Conservation (phyloP, 345 rosid genomes). For the Odontarrhena argentea region DNA sequence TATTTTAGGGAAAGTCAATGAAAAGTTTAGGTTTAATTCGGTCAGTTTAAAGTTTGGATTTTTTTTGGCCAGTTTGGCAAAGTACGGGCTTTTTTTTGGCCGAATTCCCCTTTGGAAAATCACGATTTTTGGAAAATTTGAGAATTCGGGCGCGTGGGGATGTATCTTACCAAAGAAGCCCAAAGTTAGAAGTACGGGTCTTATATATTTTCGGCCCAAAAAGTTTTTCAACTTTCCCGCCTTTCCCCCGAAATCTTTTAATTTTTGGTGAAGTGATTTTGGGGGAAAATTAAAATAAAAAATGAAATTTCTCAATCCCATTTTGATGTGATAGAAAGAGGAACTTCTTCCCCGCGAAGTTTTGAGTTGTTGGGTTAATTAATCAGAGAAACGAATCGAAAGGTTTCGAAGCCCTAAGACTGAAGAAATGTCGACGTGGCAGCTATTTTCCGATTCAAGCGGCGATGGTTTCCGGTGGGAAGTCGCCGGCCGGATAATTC, state of each 20-base stretch:
- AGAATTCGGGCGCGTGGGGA: no score
- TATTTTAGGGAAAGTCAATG: no score
- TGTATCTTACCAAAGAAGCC: background rate
- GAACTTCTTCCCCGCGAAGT: background rate
- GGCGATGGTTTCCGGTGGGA: slow-evolving; percentile 67
- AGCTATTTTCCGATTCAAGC: slow-evolving; percentile 54
- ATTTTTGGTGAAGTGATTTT: background rate
- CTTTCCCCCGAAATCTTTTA: background rate
- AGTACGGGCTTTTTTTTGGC: no score
- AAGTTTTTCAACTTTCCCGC: slow-evolving; percentile 32
- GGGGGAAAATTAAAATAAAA: background rate
- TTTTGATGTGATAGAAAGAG: background rate
- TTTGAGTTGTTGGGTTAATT: background rate
- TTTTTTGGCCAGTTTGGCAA: no score
- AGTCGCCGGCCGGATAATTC: slow-evolving; percentile 42
- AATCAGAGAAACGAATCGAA: background rate
- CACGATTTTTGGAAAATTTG: no score
- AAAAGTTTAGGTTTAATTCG: no score
- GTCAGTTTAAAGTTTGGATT: no score
- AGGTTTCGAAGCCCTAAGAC: slow-evolving; percentile 3
- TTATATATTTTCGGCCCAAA: slow-evolving; percentile 16
- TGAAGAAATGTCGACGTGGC: slow-evolving; percentile 77
- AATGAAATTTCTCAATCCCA: background rate
- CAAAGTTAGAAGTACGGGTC: background rate
- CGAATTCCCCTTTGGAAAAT: no score